A percentile compares a stretch with the other conserved stretches of the same genome.
phyloP scores from a whole-genome alignment of 768 basidiomycete genomes.

The Cyathus striatus region DNA sequence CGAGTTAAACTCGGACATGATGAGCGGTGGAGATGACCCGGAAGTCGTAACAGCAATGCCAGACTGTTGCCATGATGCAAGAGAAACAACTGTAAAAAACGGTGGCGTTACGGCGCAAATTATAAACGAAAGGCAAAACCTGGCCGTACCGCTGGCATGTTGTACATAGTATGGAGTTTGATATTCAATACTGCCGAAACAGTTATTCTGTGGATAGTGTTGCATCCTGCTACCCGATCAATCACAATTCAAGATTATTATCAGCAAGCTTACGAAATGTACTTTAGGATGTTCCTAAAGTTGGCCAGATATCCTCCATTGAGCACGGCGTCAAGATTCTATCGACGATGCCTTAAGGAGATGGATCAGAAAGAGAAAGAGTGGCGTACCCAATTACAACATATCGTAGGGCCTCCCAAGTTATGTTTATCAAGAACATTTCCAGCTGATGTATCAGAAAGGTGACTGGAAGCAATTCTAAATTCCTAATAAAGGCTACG shows the following conservation, averaged over 20 bases:
- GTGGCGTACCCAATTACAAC: conserved; percentile 49
- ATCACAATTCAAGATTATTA: neutral
- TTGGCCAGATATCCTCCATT: conserved; percentile 32
- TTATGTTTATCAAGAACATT: conserved; percentile 30
- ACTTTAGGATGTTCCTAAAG: conserved; percentile 37
- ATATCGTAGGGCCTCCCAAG: conserved; percentile 45
- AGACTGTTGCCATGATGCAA: conserved; percentile 42
- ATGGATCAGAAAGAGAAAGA: too few species aligned
- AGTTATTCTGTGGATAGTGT: conserved; percentile 50
- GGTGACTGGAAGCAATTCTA: conserved; percentile 24
- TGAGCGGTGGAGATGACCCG: conserved; percentile 25
- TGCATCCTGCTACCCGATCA: conserved; percentile 29
- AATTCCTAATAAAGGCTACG: conserved; percentile 41
- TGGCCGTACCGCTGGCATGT: conserved; percentile 38
- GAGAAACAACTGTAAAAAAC: conserved; percentile 24
- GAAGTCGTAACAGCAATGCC: conserved; percentile 31
- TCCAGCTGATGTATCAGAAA: conserved; percentile 31
- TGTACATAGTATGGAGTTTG: conserved; percentile 37
- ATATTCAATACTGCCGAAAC: conserved; percentile 26
- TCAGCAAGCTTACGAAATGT: conserved; percentile 31
- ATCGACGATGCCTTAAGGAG: neutral
- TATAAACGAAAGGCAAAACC: too few species aligned
- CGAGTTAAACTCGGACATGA: conserved; percentile 53
- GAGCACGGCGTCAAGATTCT: conserved; percentile 40
- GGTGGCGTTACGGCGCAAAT: neutral